A percentile compares a stretch with the other conserved stretches of the same genome.
These are phyloP conservation scores for Pulveroboletus sp. DNA, from an alignment of 768 basidiomycete genomes.

Conservation along the genomic window DNA sequence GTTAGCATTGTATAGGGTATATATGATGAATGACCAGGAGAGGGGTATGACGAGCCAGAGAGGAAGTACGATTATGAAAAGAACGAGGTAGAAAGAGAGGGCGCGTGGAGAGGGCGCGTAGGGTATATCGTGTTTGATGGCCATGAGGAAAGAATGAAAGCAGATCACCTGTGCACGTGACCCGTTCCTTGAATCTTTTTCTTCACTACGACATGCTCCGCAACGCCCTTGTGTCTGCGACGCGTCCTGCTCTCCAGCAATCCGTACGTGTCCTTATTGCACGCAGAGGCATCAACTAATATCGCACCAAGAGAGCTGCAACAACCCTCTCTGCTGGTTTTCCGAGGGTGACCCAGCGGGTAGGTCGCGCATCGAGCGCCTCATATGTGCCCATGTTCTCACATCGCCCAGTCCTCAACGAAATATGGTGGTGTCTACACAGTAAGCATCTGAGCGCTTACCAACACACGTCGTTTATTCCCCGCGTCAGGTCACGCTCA, in stretches of 20 bases:
- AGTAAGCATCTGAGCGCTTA: slow-evolving; percentile 39
- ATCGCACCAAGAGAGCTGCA: slow-evolving; percentile 50
- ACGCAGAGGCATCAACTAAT: not conserved
- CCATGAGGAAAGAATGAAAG: not conserved
- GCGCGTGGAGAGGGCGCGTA: slow-evolving; percentile 35
- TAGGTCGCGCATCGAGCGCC: slow-evolving; percentile 32
- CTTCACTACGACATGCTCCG: slow-evolving; percentile 48
- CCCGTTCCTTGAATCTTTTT: slow-evolving; percentile 24
- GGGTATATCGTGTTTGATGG: slow-evolving; percentile 28
- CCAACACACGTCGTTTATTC: slow-evolving; percentile 19
- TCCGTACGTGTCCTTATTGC: slow-evolving; percentile 40
- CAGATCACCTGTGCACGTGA: not conserved
- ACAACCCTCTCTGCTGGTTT: slow-evolving; percentile 77
- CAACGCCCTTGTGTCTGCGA: slow-evolving; percentile 52
- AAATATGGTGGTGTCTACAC: slow-evolving; percentile 94
- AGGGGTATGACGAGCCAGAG: slow-evolving; percentile 59
- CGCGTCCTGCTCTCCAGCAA: slow-evolving; percentile 49
- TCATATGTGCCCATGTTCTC: not conserved
- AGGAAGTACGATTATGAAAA: slow-evolving; percentile 54
- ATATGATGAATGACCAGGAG: slow-evolving; percentile 58
- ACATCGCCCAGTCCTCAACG: slow-evolving; percentile 59
- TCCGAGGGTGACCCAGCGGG: slow-evolving; percentile 68
- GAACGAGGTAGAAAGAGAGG: slow-evolving; percentile 53
- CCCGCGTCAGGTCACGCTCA: slow-evolving; percentile 76
- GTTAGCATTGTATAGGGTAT: slow-evolving; percentile 40